Evolutionary conservation across 1,139 yeast genomes (phyloP), one percentile per base, ranked within the genome.

Genomic region (Williopsis jadinii): DNA sequence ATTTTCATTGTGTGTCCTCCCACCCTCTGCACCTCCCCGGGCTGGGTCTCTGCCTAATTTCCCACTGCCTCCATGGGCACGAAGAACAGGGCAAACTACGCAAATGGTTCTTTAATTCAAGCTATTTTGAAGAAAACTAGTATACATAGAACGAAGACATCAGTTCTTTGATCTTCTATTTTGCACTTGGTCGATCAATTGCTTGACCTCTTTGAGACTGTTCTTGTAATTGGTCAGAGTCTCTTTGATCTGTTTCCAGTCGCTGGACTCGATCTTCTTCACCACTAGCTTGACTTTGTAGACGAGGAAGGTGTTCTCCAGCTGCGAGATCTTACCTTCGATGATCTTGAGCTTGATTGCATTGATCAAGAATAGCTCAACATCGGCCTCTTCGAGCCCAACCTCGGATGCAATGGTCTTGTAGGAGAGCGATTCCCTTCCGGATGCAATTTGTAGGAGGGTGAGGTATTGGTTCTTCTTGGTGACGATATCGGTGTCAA

Each of bases 241-340:
- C 8, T 32, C 30, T 39, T 52, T 53, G 29, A 54, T 46, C 30
- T 44, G 44, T 10, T 36, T 29, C 58, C 58, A 55, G 34, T 55
- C 55, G 11, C 44, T 36, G 28, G 37, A 34, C 3, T 37, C 41
- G 13, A 53, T 37, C 26, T 45, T 39, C 34, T 31, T 46, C 11
- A 49, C 45, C 26, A 51, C 41, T n/a, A 52, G 34, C 32, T 46
- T 43, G 13, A 51, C 52, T 31, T 44, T 47, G 32, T 43, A 41
- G 10, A 55, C 47, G 30, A 46, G 43, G 43, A 55, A 47, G n/a
- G 41, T 29, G 37, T 44, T 38, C 2, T 41, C 34, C 11, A 37
- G 15, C 43, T 55, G 59, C 11, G 50, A 47, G 36, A 55, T 38
- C 45, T 53, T 54, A 32, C 55, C 59, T 14, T 47, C 44, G 11